Base-by-base conservation (phyloP, 371 early-diverging fungal species). In the Rhizopus delemar region DNA sequence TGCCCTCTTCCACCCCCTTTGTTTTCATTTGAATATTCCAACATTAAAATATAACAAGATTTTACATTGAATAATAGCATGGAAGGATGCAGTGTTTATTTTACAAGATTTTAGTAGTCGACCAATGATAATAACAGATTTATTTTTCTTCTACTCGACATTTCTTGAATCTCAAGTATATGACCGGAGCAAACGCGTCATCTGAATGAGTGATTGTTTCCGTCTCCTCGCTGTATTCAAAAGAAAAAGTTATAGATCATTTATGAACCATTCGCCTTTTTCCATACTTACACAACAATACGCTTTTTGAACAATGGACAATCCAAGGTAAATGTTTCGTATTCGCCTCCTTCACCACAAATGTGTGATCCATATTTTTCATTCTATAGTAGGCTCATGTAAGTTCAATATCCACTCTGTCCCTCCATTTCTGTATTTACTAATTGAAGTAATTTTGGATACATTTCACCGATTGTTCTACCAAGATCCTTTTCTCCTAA, bases 281-380 rank as follows among this genome's bases (percentile, higher is more conserved):
- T 29, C 0, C 7, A 5, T 11, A 56, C 82, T 75, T 81, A 86
- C 84, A 90, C 67, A 1, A 88, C 73, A 46, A 93, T 85, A 38
- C 83, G 63, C 51, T 90, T 91, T 57, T 85, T 88, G 69, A 98
- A 99, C n/a, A 99, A 70, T 3, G 99, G 99, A 67, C 95, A 95
- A 71, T 99, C 99, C 36, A 99, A 63, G 0, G 96, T 95, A 46
- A 99, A 83, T 8, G 97, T 94, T 73, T 99, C 99, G 70, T 92
- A 99, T 77, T 99, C 99, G 22, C 99, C 99, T 46, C 99, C 99
- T 78, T 99, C 99, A 41, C 99, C 99, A 72, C 99, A 98, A 7
- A 94, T 83, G 74, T 99, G 95, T 22, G 91, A 70, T 32, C 91
- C 95, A 66, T 87, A 95, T 61, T 85, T 85, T 31, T 85, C 80